Evolutionary conservation across 2,329 filamentous ascomycete species (phyloP).

Genomic region (Colletotrichum cordylinicola): DNA sequence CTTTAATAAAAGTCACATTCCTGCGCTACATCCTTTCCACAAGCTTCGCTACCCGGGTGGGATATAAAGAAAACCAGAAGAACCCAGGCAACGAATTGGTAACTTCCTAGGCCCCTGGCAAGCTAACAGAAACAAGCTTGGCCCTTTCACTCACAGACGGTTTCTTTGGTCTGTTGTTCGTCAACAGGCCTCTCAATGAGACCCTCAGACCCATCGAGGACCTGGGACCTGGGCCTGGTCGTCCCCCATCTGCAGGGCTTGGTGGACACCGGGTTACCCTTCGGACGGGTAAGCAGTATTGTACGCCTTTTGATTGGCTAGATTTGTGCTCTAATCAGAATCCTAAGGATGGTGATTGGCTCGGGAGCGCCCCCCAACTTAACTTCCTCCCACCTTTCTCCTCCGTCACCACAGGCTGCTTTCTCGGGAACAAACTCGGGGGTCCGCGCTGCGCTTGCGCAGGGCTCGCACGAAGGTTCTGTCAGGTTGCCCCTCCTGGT

Average conservation of each 20-base stretch:
- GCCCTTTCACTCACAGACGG: not conserved
- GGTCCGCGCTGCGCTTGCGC: not conserved
- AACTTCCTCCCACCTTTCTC: not conserved
- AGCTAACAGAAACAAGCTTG: not conserved
- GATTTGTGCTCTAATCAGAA: not conserved
- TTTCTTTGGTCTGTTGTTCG: not conserved
- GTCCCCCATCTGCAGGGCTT: not conserved
- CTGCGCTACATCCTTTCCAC: not conserved
- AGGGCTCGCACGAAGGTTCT: not conserved
- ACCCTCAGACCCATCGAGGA: not conserved
- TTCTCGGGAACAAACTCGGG: not conserved
- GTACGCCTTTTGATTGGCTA: not conserved
- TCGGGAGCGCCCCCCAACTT: not conserved
- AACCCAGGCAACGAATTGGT: not conserved
- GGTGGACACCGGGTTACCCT: not conserved
- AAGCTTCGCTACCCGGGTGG: not conserved
- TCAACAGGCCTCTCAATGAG: not conserved
- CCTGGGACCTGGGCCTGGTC: not conserved
- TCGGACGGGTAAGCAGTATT: constrained; percentile 11
- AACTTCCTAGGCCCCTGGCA: not conserved
- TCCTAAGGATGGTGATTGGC: not conserved
- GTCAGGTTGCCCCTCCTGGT: not conserved
- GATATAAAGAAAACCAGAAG: not conserved
- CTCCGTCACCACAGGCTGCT: not conserved
- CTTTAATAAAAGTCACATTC: not conserved